These are phyloP conservation scores for Komagataella pseudopastoris DNA, from an alignment of 805 yeast genomes.

Conservation along the genomic window DNA sequence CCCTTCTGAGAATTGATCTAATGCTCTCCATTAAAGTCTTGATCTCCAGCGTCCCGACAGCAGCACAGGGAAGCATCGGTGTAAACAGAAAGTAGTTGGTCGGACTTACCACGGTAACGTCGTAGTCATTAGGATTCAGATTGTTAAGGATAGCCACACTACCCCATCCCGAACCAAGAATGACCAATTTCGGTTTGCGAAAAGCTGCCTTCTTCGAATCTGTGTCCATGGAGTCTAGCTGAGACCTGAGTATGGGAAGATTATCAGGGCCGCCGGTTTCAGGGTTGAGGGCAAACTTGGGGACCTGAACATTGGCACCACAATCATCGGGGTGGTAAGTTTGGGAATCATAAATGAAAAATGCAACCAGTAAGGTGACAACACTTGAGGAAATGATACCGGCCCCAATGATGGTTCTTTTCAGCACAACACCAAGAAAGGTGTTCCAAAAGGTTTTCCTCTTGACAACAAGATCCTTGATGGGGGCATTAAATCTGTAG, in stretches of 20 bases:
- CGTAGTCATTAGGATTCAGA: conserved; percentile 39
- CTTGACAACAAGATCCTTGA: not conserved
- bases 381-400: conserved; percentile 32
- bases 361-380: conserved; percentile 25
- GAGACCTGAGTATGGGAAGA: conserved; percentile 42
- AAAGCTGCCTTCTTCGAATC: conserved; percentile 28
- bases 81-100: conserved; percentile 59
- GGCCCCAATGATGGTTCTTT: conserved; percentile 19
- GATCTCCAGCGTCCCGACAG: conserved; percentile 57
- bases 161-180: conserved; percentile 65
- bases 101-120: conserved; percentile 55
- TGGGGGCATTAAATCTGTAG: conserved; percentile 1
- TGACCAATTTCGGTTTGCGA: conserved; percentile 42
- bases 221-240: conserved; percentile 43
- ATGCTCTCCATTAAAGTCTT: conserved; percentile 54
- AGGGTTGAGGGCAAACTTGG: conserved; percentile 40
- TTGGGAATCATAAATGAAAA: conserved; percentile 53
- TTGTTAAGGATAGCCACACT: conserved; percentile 44
- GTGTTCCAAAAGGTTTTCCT: conserved; percentile 13
- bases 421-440: conserved; percentile 18
- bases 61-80: conserved; percentile 57
- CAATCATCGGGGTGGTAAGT: conserved; percentile 36
- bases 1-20: conserved; percentile 35
- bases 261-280: conserved; percentile 59
- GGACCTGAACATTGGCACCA: conserved; percentile 31